phyloP scores from a whole-genome alignment of 106 monocot species.

The Dioscorea dumetorum region DNA sequence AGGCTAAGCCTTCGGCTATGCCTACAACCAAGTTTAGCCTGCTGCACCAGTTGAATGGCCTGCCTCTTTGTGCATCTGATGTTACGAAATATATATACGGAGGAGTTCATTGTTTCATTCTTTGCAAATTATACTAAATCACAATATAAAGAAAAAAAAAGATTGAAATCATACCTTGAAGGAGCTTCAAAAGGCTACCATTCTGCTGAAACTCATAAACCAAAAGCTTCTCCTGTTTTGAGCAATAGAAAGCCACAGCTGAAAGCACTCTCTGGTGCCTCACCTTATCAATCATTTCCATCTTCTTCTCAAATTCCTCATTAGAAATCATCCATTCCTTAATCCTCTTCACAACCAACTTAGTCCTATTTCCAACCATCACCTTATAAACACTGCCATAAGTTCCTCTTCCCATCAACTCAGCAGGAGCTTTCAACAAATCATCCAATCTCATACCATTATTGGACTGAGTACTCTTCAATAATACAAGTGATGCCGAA shows the following conservation, averaged over 20 bases:
- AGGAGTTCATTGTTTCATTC: too few relatives aligned
- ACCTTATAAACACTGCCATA: slow-evolving; percentile 43
- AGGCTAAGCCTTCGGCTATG: slow-evolving; percentile 46
- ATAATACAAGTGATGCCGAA: slow-evolving; percentile 19
- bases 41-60: slow-evolving; percentile 37
- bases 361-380: slow-evolving; percentile 15
- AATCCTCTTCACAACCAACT: slow-evolving; percentile 46
- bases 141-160: too few relatives aligned
- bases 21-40: slow-evolving; percentile 35
- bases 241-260: slow-evolving; percentile 37
- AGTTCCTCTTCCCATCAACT: slow-evolving; percentile 41
- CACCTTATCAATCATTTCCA: slow-evolving; percentile 22
- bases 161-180: slow-evolving; percentile 31
- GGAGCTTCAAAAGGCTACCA: slow-evolving; percentile 46
- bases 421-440: slow-evolving; percentile 44
- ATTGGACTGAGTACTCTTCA: slow-evolving; percentile 3
- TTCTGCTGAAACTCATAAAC: slow-evolving; percentile 47
- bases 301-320: slow-evolving; percentile 37
- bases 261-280: slow-evolving; percentile 30
- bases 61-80: slow-evolving; percentile 26
- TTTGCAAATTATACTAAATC: too few relatives aligned
- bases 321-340: slow-evolving; percentile 15
- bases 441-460: slow-evolving; percentile 33
- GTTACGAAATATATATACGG: too few relatives aligned
- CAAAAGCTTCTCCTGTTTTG: slow-evolving; percentile 54